Conservation (phyloP, 495 filamentous ascomycete genomes). For the Cladorrhinum samala region DNA sequence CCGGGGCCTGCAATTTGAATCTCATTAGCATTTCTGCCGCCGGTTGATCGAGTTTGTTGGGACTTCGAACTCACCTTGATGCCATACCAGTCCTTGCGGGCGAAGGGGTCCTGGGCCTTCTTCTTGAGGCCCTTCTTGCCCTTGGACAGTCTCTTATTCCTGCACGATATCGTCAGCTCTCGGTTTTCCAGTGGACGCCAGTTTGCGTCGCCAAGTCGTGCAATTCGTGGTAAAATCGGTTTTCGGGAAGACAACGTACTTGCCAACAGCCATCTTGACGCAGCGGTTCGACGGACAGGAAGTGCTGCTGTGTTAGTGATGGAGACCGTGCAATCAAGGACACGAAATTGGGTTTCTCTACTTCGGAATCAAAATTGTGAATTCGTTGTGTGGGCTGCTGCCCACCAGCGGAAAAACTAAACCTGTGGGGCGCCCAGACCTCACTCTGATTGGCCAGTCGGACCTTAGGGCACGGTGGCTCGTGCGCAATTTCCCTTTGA, state of each 20-base stretch:
- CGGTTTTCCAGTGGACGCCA: slow-evolving; percentile 8
- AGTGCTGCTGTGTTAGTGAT: slow-evolving; percentile 32
- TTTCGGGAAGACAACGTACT: slow-evolving; percentile 51
- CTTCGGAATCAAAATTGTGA: slow-evolving; percentile 28
- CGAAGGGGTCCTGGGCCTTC: slow-evolving; percentile 94
- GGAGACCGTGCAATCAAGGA: slow-evolving; percentile 30
- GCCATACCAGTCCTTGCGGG: slow-evolving; percentile 97
- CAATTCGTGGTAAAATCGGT: slow-evolving; percentile 14
- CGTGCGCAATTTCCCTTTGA: slow-evolving; percentile 3
- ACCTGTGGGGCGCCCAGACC: slow-evolving; percentile 20
- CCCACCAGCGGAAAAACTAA: slow-evolving; percentile 26
- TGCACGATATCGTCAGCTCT: slow-evolving; percentile 48
- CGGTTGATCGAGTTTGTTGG: not conserved
- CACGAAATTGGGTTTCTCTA: slow-evolving; percentile 30
- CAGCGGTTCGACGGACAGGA: slow-evolving; percentile 23
- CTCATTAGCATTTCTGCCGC: slow-evolving; percentile 14
- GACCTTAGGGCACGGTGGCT: slow-evolving; percentile 28
- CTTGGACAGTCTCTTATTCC: slow-evolving; percentile 99
- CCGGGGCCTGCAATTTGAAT: slow-evolving; percentile 62
- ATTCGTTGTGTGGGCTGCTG: slow-evolving; percentile 32
- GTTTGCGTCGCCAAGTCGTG: slow-evolving; percentile 5
- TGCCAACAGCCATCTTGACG: slow-evolving; percentile 87
- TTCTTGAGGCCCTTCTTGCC: slow-evolving; percentile 99
- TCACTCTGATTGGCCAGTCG: slow-evolving; percentile 21
- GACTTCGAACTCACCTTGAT: slow-evolving; percentile 65